Percentiles rank a stretch among this genome's conserved stretches.
Evolutionary conservation across 2,329 filamentous ascomycete genomes (phyloP).

Genomic region (Coleophoma cylindrospora): DNA sequence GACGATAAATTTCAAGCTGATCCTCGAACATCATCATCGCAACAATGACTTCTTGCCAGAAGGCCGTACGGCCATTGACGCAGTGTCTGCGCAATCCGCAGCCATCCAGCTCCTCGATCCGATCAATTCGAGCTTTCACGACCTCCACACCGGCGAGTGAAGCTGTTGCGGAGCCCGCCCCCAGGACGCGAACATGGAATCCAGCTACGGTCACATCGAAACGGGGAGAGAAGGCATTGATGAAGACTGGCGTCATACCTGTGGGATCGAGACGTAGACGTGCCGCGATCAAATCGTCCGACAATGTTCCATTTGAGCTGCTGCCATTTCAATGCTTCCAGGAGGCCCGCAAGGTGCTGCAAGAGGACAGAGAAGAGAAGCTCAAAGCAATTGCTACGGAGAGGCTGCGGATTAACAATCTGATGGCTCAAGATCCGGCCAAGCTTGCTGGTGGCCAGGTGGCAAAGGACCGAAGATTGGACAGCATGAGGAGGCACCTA

Average conservation of each 20-base stretch:
- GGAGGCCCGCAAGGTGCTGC: constrained; percentile 80
- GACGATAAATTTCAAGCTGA: constrained; percentile 18
- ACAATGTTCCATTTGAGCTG: constrained; percentile 78
- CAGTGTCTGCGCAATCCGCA: constrained; percentile 43
- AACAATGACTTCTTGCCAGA: constrained; percentile 55
- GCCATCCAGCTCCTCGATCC: constrained; percentile 17
- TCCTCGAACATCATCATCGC: constrained; percentile 13
- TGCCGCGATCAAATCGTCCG: constrained; percentile 59
- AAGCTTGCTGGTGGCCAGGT: constrained; percentile 56
- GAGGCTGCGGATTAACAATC: constrained; percentile 60
- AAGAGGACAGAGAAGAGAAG: constrained; percentile 77
- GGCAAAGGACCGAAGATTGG: constrained; percentile 61
- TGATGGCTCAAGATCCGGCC: constrained; percentile 54
- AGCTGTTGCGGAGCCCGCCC: constrained; percentile 27
- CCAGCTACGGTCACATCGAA: constrained; percentile 63
- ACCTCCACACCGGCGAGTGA: constrained; percentile 30
- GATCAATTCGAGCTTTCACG: constrained; percentile 21
- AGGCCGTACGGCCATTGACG: constrained; percentile 50
- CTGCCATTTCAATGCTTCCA: constrained; percentile 98
- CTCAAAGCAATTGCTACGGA: constrained; percentile 65
- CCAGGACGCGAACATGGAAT: constrained; percentile 43
- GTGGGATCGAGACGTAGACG: constrained; percentile 83
- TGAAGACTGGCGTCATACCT: constrained; percentile 64
- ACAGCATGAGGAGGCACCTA: constrained; percentile 65
- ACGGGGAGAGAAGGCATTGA: constrained; percentile 61